Evolutionary conservation across 2,329 filamentous ascomycete species (phyloP), one percentile per base, ranked within the genome.

Genomic region (Metarhizium brunneum): DNA sequence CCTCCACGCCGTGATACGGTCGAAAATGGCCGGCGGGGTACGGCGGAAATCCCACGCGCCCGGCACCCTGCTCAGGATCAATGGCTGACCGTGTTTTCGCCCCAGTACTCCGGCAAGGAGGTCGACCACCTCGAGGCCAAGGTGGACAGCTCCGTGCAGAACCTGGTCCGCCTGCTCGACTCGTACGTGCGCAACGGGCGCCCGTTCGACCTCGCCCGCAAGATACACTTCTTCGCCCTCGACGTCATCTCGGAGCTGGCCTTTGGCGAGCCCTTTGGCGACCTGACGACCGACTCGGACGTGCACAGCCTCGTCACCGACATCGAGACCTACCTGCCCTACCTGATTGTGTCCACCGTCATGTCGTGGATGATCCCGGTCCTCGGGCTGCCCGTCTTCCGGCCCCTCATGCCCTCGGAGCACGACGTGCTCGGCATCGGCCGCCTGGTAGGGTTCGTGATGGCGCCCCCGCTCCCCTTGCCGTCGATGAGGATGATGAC

Each of bases 231-330:
- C 66, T 76, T 83, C 54, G 80, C 79, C 0, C 66, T 83, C 4
- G 81, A 84, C 56, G 74, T 81, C 43, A 80, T 84, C 59, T 78
- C 73, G 38, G 73, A 75, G 47, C 63, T 84, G 4, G 76, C 76
- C 0, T 77, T 82, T 48, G 80, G 80, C 11, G 62, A 76, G 52
- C 63, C 72, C 0, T 79, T 81, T 57, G 78, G 78, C 13, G 77
- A 76, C 58, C 60, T 81, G 0, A 70, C 71, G n/a, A 61, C 68
- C 5, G 75, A 82, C 59, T 63, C 67, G 3, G 78, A 82, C 57
- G 69, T 75, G 0, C 76, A 75, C 59, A 72, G 71, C 52, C 80
- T 78, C 60, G 73, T 80, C 52, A 65, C 70, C 51, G 76, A 74
- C 43, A 72, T 75, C 42, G 59, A 61, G 35, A 54, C 50, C 18